Conservation (phyloP, 164 flowering plant species). For the Magnolia officinalis region DNA sequence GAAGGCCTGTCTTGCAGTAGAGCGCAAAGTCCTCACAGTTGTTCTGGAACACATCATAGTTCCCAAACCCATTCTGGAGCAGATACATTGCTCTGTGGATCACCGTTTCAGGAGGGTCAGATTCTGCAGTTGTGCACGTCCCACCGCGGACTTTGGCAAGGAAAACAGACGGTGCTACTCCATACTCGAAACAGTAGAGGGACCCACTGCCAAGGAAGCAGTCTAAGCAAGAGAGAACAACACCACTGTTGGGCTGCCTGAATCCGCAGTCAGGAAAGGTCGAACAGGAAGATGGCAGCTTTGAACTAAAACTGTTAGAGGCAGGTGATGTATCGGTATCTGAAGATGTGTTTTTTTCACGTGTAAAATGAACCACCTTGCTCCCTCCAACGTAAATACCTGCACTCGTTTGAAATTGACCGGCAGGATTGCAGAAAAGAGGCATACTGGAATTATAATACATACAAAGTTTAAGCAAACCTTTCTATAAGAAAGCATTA, state of each 20-base stretch:
- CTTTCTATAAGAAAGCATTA: no score
- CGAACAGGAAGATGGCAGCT: constrained; percentile 43
- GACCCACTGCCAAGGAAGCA: constrained; percentile 83
- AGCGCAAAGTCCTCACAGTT: constrained; percentile 97
- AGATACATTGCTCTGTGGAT: constrained; percentile 93
- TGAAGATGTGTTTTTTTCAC: constrained; percentile 31
- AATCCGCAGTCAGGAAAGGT: constrained; percentile 94
- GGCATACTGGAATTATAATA: background rate
- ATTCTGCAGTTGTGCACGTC: constrained; percentile 83
- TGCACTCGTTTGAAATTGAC: constrained; percentile 16
- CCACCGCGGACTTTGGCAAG: constrained; percentile 93
- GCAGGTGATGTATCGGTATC: constrained; percentile 22
- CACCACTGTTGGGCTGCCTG: constrained; percentile 81
- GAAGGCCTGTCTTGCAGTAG: constrained; percentile 90
- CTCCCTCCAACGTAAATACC: constrained; percentile 78
- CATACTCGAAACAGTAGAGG: constrained; percentile 78
- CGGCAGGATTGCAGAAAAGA: background rate
- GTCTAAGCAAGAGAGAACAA: constrained; percentile 80
- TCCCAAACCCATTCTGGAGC: constrained; percentile 95
- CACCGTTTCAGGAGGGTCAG: constrained; percentile 64
- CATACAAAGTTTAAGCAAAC: background rate
- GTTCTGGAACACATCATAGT: constrained; percentile 75
- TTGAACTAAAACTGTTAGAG: constrained; percentile 25
- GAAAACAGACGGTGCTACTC: constrained; percentile 62
- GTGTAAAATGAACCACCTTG: constrained; percentile 92